A percentile compares a stretch with the other conserved stretches of the same genome.
phyloP scores from a whole-genome alignment of 2,329 filamentous ascomycete genomes.

The Pseudogymnoascus sp. region DNA sequence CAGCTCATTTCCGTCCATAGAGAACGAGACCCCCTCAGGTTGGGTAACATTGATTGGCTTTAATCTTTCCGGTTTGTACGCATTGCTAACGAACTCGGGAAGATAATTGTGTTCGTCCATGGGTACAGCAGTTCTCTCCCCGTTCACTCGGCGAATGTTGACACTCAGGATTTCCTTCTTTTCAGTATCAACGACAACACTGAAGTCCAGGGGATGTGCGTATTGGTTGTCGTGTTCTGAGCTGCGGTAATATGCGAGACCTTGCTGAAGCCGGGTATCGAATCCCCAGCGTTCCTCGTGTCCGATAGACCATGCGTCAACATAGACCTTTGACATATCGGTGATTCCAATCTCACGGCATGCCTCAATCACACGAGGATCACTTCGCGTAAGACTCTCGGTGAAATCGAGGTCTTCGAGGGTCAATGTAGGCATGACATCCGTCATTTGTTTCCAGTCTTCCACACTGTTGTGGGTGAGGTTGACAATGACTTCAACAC shows the following conservation, averaged over 20 bases:
- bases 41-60: conserved; percentile 86
- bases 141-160: conserved; percentile 51
- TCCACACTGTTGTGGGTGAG: conserved; percentile 35
- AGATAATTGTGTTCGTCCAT: conserved; percentile 71
- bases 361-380: conserved; percentile 84
- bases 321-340: conserved; percentile 94
- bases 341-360: conserved; percentile 76
- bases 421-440: conserved; percentile 48
- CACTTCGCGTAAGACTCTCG: conserved; percentile 65
- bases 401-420: conserved; percentile 83
- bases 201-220: conserved; percentile 86
- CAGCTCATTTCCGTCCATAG: conserved; percentile 62
- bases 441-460: conserved; percentile 38
- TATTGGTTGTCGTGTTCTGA: conserved; percentile 83
- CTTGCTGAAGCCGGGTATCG: conserved; percentile 74
- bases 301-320: conserved; percentile 91
- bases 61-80: conserved; percentile 71
- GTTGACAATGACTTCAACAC: conserved; percentile 46
- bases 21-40: conserved; percentile 83
- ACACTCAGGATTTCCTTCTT: conserved; percentile 55
- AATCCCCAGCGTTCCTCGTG: conserved; percentile 86
- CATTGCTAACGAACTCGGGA: conserved; percentile 60
- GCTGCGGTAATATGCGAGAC: conserved; percentile 90
- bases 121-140: conserved; percentile 68
- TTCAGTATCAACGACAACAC: conserved; percentile 79